Percentiles rank a stretch among this genome's conserved stretches.
Conservation (phyloP, 441 rosid genomes). For the Pelargonium australe region DNA sequence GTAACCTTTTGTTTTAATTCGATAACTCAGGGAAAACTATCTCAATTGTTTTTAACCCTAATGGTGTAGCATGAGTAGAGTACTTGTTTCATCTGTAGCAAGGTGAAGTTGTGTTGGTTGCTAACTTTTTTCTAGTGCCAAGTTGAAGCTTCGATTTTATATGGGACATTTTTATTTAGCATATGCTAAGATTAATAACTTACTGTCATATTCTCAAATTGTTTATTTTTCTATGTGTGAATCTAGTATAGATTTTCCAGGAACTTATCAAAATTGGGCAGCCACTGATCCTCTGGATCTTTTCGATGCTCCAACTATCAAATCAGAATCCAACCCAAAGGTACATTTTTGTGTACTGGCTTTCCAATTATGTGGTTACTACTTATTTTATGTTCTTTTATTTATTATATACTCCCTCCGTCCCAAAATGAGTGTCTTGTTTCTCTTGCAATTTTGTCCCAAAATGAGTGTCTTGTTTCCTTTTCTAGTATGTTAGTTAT, state of each 20-base stretch:
- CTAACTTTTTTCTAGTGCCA: neutral
- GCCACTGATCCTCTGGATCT: constrained; percentile 66
- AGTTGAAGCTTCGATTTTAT: neutral
- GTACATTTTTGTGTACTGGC: constrained; percentile 27
- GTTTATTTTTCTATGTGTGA: constrained; percentile 21
- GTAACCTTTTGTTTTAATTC: too few species aligned
- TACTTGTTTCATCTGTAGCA: too few species aligned
- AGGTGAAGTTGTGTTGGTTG: too few species aligned
- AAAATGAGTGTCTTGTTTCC: too few species aligned
- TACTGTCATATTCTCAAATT: constrained; percentile 10
- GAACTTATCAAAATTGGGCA: constrained; percentile 66
- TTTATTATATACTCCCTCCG: constrained; percentile 9
- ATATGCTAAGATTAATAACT: neutral
- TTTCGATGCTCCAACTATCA: constrained; percentile 60
- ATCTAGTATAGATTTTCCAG: constrained; percentile 91
- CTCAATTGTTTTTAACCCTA: too few species aligned
- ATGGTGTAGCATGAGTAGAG: too few species aligned
- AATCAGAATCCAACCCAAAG: constrained; percentile 82
- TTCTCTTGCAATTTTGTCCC: too few species aligned
- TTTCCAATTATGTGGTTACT: neutral
- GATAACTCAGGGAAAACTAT: too few species aligned
- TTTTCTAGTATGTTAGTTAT: too few species aligned
- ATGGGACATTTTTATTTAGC: neutral
- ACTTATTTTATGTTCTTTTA: neutral
- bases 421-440: too few species aligned